A percentile compares a stretch with the other conserved stretches of the same genome.
These are phyloP conservation scores for Nicotiana sylvestris DNA, from an alignment of 257 asterid species.

Conservation along the genomic window DNA sequence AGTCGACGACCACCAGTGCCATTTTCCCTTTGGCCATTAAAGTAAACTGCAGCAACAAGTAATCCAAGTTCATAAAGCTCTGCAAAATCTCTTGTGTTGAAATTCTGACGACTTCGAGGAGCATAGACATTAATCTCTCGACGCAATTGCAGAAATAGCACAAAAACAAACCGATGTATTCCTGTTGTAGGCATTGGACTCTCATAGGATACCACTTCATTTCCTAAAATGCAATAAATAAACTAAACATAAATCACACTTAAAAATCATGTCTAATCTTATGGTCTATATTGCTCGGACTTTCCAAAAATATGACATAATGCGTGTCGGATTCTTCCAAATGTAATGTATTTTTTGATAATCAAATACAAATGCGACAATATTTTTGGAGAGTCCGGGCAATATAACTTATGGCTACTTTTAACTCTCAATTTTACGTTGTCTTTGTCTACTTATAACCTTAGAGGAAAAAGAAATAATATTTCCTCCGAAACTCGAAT, in stretches of 20 bases:
- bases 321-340: too few species aligned
- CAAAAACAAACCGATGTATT: constrained; percentile 50
- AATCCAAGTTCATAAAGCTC: constrained; percentile 55
- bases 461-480: too few species aligned
- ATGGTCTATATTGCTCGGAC: too few species aligned
- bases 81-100: constrained; percentile 50
- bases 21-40: constrained; percentile 5
- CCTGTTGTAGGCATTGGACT: constrained; percentile 57
- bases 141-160: constrained; percentile 46
- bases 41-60: constrained; percentile 49
- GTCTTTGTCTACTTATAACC: too few species aligned
- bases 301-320: too few species aligned
- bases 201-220: constrained; percentile 59
- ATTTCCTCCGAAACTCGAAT: not conserved
- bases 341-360: too few species aligned
- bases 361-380: too few species aligned
- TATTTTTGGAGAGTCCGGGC: too few species aligned
- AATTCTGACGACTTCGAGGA: constrained; percentile 60
- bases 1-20: too few species aligned
- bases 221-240: constrained; percentile 24
- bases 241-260: not conserved
- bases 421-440: too few species aligned
- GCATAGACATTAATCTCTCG: constrained; percentile 55
- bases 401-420: too few species aligned
- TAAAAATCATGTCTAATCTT: too few species aligned